Evolutionary conservation across 768 basidiomycete genomes (phyloP).

Genomic region (Mycena latifolia): DNA sequence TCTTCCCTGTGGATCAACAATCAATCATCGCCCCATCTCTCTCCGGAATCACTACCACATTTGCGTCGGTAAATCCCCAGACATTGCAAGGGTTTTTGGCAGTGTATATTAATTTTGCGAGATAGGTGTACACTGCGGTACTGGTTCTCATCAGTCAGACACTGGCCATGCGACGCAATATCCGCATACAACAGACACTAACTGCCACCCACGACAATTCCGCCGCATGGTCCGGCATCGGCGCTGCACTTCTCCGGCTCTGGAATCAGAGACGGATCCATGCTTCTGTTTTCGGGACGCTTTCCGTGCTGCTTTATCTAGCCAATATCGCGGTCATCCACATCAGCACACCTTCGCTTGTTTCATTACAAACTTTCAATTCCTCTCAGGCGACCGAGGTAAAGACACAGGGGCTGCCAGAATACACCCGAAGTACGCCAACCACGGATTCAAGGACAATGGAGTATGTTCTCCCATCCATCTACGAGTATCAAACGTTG

Average conservation of each 20-base stretch:
- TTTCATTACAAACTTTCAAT: not conserved
- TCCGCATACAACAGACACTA: slow-evolving; percentile 27
- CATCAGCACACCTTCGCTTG: not conserved
- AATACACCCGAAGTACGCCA: not conserved
- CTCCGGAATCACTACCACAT: not conserved
- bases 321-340: not conserved
- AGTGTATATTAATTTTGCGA: not conserved
- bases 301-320: not conserved
- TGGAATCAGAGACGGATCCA: not conserved
- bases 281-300: not conserved
- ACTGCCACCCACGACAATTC: slow-evolving; percentile 35
- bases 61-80: not conserved
- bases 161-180: slow-evolving; percentile 19
- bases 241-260: not conserved
- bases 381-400: not conserved
- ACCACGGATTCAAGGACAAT: not conserved
- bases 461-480: not conserved
- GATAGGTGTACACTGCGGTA: not conserved
- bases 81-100: not conserved
- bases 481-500: not conserved
- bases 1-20: not conserved
- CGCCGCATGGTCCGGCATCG: not conserved
- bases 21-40: not conserved
- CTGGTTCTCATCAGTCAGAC: slow-evolving; percentile 31
- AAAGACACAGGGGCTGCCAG: not conserved